Evolutionary conservation across 2,329 filamentous ascomycete genomes (phyloP).

Genomic region (Ceratocystiopsis sp.): DNA sequence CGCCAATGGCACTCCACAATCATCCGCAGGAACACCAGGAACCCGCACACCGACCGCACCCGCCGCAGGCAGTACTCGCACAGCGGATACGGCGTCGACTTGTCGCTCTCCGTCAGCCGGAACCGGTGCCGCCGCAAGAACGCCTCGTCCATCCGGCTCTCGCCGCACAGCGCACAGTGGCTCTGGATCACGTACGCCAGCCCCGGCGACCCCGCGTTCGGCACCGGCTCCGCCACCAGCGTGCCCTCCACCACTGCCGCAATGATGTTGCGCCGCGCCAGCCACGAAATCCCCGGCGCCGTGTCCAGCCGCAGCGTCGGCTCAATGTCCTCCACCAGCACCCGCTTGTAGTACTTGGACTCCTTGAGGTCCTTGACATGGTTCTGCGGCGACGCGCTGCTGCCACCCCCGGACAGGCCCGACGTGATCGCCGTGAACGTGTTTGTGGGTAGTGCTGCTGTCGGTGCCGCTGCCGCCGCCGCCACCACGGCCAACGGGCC

Average conservation of each 20-base stretch:
- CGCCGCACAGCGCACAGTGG: constrained; percentile 71
- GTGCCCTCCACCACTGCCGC: constrained; percentile 70
- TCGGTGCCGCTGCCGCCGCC: not conserved
- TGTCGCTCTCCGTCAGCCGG: constrained; percentile 71
- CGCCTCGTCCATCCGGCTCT: constrained; percentile 51
- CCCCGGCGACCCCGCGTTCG: constrained; percentile 19
- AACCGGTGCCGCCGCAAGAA: constrained; percentile 76
- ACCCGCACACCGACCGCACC: constrained; percentile 78
- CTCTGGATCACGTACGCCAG: constrained; percentile 12
- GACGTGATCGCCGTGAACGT: constrained; percentile 22
- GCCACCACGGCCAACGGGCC: not conserved
- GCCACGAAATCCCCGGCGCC: constrained; percentile 83
- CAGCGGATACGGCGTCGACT: constrained; percentile 74
- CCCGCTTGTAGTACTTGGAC: constrained; percentile 85
- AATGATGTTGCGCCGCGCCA: constrained; percentile 72
- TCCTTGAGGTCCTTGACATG: constrained; percentile 46
- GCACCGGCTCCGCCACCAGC: constrained; percentile 77
- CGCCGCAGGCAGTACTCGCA: constrained; percentile 77
- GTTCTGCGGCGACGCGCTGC: constrained; percentile 21
- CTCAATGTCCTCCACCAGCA: constrained; percentile 79
- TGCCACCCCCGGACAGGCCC: constrained; percentile 23
- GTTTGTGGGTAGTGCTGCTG: not conserved
- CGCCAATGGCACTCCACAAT: constrained; percentile 87
- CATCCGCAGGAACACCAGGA: constrained; percentile 78
- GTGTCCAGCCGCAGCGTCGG: constrained; percentile 79